Percentiles rank a stretch among this genome's conserved stretches.
phyloP scores from a whole-genome alignment of 2,329 filamentous ascomycete genomes.

The Arthrobotrys sinensis region DNA sequence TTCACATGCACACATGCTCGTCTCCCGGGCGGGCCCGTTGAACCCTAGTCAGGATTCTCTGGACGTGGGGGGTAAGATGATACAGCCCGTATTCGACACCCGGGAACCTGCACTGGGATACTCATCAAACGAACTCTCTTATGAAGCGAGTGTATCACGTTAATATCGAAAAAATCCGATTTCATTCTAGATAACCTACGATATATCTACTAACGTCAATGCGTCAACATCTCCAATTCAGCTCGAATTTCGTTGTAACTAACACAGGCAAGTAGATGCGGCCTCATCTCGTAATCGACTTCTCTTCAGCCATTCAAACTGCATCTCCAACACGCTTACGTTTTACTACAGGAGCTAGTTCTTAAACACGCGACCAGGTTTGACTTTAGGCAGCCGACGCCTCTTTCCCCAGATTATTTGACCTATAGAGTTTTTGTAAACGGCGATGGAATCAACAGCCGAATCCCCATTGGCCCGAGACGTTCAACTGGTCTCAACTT shows the following conservation, averaged over 20 bases:
- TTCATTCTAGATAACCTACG: neutral
- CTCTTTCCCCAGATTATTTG: slow-evolving; percentile 60
- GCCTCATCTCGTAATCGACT: slow-evolving; percentile 32
- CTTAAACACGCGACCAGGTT: slow-evolving; percentile 56
- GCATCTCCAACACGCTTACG: neutral
- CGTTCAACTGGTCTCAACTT: neutral
- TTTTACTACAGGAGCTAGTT: slow-evolving; percentile 12
- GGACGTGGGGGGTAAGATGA: slow-evolving; percentile 41
- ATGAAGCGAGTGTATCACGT: neutral
- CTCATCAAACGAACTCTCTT: neutral
- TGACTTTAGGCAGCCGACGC: slow-evolving; percentile 58
- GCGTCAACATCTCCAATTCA: neutral
- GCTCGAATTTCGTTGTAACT: slow-evolving; percentile 4
- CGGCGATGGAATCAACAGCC: slow-evolving; percentile 50
- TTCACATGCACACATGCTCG: slow-evolving; percentile 31
- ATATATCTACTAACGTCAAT: slow-evolving; percentile 7
- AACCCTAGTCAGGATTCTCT: slow-evolving; percentile 24
- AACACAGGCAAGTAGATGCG: slow-evolving; percentile 46
- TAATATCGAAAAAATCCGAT: neutral
- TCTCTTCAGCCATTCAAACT: slow-evolving; percentile 9
- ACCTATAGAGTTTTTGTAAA: slow-evolving; percentile 53
- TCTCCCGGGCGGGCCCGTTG: slow-evolving; percentile 49
- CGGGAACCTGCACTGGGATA: neutral
- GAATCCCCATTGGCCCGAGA: slow-evolving; percentile 38
- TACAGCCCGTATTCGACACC: slow-evolving; percentile 6